Evolutionary conservation across 2,329 filamentous ascomycete species (phyloP), one percentile per base, ranked within the genome.

Genomic region (Arachnomyces sp.): DNA sequence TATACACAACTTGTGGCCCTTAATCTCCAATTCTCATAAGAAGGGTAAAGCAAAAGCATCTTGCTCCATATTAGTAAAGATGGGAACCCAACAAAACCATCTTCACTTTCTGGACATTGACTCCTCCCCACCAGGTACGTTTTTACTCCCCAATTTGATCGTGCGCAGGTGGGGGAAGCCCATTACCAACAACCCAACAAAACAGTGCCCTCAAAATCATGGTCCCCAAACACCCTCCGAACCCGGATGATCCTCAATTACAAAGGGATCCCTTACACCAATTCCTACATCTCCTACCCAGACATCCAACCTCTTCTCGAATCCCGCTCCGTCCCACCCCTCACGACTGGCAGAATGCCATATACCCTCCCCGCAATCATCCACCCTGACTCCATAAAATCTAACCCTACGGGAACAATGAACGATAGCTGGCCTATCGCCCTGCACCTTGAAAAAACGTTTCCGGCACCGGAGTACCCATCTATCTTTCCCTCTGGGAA

Each of bases 211-310:
- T 31, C 18, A 29, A 44, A 42, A 34, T 44, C 46, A 31, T 46
- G 46, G 46, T 65, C 62, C 37, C 62, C 62, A 11, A 50, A 48
- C 28, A 60, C 62, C 43, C 64, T 62, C 56, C 61, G 61, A 38
- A 64, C 62, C 46, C 61, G 63, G 33, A 52, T 66, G 15, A 55
- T 65, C 47, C 61, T 67, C 35, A 66, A 66, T 47, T 66, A 62
- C 44, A 66, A 66, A 48, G 28, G 52, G 7, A 57, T 66, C 29
- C 56, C 63, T 15, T 66, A 66, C 50, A 57, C 43, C 38, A 65
- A 63, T 18, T 41, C 63, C 47, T 66, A 63, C 40, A 54, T 66
- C 29, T 59, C 65, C 37, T 64, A 65, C 41, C 61, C 56, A 11
- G 60, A 65, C 40, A 66, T 66, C 45, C 57, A 60, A 39, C 56